Conservation (phyloP, 129 eudicot species). For the Tagetes patula region DNA sequence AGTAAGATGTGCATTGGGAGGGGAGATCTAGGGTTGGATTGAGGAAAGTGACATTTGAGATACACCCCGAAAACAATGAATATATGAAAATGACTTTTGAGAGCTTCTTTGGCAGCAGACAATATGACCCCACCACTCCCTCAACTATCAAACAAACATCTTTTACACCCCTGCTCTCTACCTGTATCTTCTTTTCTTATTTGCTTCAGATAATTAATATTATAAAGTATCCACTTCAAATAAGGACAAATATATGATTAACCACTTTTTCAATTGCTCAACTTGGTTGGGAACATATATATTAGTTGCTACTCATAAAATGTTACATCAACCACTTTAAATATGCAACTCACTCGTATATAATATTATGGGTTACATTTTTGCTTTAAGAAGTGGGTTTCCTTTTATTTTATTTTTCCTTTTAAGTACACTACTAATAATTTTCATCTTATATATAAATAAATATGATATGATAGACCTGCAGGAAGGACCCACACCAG, state of each 20-base stretch:
- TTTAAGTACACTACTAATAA: neutral
- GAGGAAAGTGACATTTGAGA: constrained; percentile 26
- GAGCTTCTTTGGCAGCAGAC: constrained; percentile 26
- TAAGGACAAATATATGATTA: constrained; percentile 30
- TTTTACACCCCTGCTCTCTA: constrained; percentile 13
- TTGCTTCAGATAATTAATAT: constrained; percentile 17
- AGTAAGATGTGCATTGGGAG: constrained; percentile 5
- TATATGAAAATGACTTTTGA: constrained; percentile 25
- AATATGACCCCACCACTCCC: constrained; percentile 31
- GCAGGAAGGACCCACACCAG: no score
- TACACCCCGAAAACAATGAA: constrained; percentile 3
- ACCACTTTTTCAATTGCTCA: constrained; percentile 22
- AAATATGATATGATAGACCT: no score
- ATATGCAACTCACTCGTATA: neutral
- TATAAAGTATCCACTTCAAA: constrained; percentile 23
- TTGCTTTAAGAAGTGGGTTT: neutral
- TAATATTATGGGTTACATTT: neutral
- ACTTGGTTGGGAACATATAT: neutral
- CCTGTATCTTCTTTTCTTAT: constrained; percentile 14
- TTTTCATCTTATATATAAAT: no score
- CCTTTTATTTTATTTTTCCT: neutral
- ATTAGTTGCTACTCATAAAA: constrained; percentile 1
- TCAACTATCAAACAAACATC: constrained; percentile 31
- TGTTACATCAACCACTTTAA: constrained; percentile 15
- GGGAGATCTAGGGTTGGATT: constrained; percentile 28